phyloP scores from a whole-genome alignment of 305 asterid species.

The Lippia alba region DNA sequence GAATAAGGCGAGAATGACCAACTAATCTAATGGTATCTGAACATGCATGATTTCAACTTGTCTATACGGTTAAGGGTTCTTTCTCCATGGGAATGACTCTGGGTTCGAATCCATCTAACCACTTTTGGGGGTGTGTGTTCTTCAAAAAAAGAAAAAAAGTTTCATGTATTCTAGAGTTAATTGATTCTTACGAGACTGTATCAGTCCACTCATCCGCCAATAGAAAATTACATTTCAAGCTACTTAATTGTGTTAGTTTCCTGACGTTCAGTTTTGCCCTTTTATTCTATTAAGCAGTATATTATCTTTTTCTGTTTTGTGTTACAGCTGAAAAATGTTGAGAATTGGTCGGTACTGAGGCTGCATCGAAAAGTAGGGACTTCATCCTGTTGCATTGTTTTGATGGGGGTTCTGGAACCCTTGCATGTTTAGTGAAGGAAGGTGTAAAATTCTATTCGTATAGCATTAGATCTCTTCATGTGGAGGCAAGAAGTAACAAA shows the following conservation, averaged over 20 bases:
- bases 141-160: no score
- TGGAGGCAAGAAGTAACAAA: conserved; percentile 68
- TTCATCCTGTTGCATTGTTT: conserved; percentile 77
- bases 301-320: conserved; percentile 27
- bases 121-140: no score
- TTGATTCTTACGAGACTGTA: neutral
- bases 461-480: conserved; percentile 69
- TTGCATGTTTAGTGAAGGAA: conserved; percentile 85
- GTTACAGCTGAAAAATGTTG: conserved; percentile 88
- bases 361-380: conserved; percentile 91
- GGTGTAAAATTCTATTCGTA: conserved; percentile 81
- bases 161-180: conserved; percentile 11
- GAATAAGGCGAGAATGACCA: conserved; percentile 3
- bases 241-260: conserved; percentile 8
- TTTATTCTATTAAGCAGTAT: conserved; percentile 18
- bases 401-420: conserved; percentile 82
- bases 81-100: neutral
- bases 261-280: conserved; percentile 19
- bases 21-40: conserved; percentile 7
- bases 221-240: conserved; percentile 18
- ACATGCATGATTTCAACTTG: conserved; percentile 2
- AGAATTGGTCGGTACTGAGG: conserved; percentile 77
- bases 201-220: neutral
- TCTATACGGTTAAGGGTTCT: no score
- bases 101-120: no score